Base-by-base conservation (phyloP, 257 asterid genomes). In the Scutellaria minor region DNA sequence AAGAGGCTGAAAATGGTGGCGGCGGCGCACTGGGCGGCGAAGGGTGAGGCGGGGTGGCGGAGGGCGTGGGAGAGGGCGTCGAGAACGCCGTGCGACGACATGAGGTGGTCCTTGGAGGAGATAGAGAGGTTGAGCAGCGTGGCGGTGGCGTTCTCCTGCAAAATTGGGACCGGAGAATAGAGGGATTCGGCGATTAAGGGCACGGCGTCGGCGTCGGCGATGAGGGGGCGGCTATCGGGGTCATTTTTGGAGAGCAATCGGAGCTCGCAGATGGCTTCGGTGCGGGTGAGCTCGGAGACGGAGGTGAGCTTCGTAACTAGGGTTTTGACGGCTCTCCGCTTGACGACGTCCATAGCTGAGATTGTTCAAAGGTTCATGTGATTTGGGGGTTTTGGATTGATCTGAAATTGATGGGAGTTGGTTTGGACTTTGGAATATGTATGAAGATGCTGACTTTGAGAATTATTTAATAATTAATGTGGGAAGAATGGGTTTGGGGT, bases 61-160 rank as follows among this genome's bases (percentile, higher is more conserved):
- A 93, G 93, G 8, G 95, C 90, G 81, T 93, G 97, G 39, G 98
- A 93, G n/a, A 91, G 88, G 39, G 98, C 94, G 83, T 93, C 98
- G 58, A 93, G 98, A 5, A 89, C 76, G 40, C 94, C 96, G 66
- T 80, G 90, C 9, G 94, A 82, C n/a, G 96, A 88, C 84, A 91
- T 89, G 40, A 91, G 68, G 15, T 79, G 81, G 4, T 89, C 91
- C 77, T 89, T 91, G 54, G 94, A 82, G 18, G 97, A 81, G 37
- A 93, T 93, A 0, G 98, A 91, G 76, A 93, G 85, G 82, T 93
- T 93, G 11, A 91, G 83, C 11, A 93, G 85, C 56, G 96, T 83
- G 57, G 98, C 97, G 39, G 98, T 77, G 64, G 98, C 96, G 87
- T 89, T 93, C 69, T 93, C 98, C 67, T 93, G 98, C 51, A 86